phyloP scores from a whole-genome alignment of 208 protist genomes.

The Porcisia hertigi region DNA sequence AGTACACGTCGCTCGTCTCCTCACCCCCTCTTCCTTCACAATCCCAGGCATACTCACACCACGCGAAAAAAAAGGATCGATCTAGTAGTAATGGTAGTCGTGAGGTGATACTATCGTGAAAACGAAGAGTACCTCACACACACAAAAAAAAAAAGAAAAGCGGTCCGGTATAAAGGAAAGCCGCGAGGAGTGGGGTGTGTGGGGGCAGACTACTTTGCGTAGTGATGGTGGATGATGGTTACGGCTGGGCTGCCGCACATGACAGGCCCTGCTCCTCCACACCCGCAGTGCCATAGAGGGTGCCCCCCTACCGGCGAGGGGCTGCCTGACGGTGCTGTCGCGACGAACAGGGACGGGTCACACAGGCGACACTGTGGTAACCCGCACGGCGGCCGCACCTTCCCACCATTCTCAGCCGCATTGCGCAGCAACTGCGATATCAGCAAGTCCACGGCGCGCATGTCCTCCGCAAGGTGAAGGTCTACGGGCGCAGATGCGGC shows the following conservation, averaged over 20 bases:
- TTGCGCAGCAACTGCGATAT: constrained; percentile 28
- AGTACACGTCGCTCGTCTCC: too few relatives aligned
- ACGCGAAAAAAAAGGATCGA: too few relatives aligned
- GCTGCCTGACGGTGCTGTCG: background rate
- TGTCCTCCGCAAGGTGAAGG: constrained; percentile 11
- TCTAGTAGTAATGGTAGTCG: background rate
- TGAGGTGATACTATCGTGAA: too few relatives aligned
- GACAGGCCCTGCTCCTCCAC: constrained; percentile 5
- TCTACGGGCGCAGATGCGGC: background rate
- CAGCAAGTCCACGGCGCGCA: constrained; percentile 37
- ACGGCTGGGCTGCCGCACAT: constrained; percentile 47
- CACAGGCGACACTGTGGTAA: constrained; percentile 44
- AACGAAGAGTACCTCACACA: too few relatives aligned
- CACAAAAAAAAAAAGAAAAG: too few relatives aligned
- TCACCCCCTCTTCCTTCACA: too few relatives aligned
- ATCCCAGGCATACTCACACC: background rate
- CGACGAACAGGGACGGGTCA: background rate
- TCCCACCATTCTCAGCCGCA: constrained; percentile 7
- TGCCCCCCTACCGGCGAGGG: background rate
- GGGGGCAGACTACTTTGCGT: constrained; percentile 17
- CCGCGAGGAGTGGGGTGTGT: background rate
- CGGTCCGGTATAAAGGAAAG: background rate
- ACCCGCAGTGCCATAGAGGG: background rate
- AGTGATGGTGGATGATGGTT: constrained; percentile 58
- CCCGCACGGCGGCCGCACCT: constrained; percentile 31